phyloP scores from a whole-genome alignment of 2,329 filamentous ascomycete genomes.

The Laburnicola sp. region DNA sequence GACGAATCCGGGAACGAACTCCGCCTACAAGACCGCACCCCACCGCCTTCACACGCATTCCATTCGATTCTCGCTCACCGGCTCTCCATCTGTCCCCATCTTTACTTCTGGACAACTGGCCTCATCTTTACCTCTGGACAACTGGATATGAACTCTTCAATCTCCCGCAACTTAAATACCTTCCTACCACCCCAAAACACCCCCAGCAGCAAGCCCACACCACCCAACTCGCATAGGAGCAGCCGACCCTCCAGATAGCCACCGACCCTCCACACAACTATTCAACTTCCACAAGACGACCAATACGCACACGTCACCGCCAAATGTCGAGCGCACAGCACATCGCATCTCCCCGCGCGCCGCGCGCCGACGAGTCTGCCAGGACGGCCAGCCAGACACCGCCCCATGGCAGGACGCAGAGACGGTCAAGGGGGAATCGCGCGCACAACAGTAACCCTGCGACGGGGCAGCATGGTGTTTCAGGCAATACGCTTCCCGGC shows the following conservation, averaged over 20 bases:
- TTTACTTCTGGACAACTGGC: too few species aligned
- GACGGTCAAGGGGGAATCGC: slow-evolving; percentile 40
- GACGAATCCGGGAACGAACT: slow-evolving; percentile 11
- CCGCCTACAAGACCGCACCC: slow-evolving; percentile 23
- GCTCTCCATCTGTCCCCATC: too few species aligned
- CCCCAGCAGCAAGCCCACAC: slow-evolving; percentile 28
- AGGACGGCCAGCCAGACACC: slow-evolving; percentile 35
- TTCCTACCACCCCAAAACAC: slow-evolving; percentile 23
- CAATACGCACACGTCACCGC: slow-evolving; percentile 10
- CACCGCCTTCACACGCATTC: slow-evolving; percentile 12
- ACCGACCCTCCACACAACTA: slow-evolving; percentile 5
- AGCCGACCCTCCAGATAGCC: slow-evolving; percentile 34
- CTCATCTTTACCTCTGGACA: slow-evolving; percentile 26
- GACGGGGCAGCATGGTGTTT: slow-evolving; percentile 22
- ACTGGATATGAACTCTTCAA: slow-evolving; percentile 43
- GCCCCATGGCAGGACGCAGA: slow-evolving; percentile 32
- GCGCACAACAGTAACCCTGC: slow-evolving; percentile 30
- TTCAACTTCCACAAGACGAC: not conserved
- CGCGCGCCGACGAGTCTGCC: slow-evolving; percentile 36
- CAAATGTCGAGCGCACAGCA: slow-evolving; percentile 41
- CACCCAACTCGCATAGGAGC: slow-evolving; percentile 18
- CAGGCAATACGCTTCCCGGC: slow-evolving; percentile 2
- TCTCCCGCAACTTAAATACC: slow-evolving; percentile 23
- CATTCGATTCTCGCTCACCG: slow-evolving; percentile 20
- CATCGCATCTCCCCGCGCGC: slow-evolving; percentile 39